Conservation (phyloP, 1,284 basidiomycete genomes). For the Moesziomyces sp. region DNA sequence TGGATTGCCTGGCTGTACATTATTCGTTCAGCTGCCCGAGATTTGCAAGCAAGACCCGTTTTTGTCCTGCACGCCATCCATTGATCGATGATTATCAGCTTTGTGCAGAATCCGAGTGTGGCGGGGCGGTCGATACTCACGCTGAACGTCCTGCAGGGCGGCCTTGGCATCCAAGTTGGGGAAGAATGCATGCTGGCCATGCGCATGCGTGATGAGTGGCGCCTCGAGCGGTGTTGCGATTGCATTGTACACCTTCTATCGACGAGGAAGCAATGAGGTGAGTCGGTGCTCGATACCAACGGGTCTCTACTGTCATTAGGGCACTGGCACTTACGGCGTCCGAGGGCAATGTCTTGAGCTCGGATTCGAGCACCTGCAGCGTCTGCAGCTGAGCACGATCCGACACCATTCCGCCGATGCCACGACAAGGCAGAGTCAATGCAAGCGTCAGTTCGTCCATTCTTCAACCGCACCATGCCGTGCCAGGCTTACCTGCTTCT, state of each 20-base stretch:
- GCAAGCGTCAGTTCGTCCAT: no score
- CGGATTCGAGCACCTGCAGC: constrained; percentile 29
- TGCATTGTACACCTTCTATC: constrained; percentile 38
- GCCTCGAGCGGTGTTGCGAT: constrained; percentile 23
- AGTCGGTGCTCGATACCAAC: no score
- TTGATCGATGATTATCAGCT: neutral
- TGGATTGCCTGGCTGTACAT: neutral
- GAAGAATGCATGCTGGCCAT: constrained; percentile 25
- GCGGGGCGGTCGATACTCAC: constrained; percentile 8
- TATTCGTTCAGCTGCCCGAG: constrained; percentile 14
- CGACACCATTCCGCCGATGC: no score
- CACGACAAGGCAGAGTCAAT: no score
- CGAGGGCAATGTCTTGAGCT: constrained; percentile 28
- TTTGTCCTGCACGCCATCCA: constrained; percentile 10
- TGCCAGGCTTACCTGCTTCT: neutral
- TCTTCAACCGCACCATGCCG: no score
- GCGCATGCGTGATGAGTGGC: constrained; percentile 30
- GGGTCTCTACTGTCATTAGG: no score
- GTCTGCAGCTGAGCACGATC: constrained; percentile 30
- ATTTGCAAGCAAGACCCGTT: constrained; percentile 24
- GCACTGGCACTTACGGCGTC: constrained; percentile 21
- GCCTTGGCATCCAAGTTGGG: constrained; percentile 30
- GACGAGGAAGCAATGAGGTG: no score
- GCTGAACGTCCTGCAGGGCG: constrained; percentile 28
- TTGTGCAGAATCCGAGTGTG: neutral